Conservation (phyloP, 495 filamentous ascomycete genomes). For the Staphylotrichum longicolle region DNA sequence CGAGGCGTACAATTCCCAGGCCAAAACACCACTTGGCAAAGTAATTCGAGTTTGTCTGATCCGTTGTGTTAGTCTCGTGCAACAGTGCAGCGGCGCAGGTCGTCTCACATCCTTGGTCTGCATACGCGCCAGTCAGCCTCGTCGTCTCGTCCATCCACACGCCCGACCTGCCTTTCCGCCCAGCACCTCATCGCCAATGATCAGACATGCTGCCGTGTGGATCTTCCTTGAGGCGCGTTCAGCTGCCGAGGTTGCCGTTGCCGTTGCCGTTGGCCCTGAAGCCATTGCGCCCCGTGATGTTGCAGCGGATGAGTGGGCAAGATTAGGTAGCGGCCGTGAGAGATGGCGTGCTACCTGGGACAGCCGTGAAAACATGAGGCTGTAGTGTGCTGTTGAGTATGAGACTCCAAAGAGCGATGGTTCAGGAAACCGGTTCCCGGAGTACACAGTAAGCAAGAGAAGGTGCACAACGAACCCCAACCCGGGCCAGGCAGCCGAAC, state of each 20-base stretch:
- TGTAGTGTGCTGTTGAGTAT: neutral
- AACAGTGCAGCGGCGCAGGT: neutral
- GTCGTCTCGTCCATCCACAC: neutral
- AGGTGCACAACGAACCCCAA: neutral
- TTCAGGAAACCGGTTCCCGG: too few species aligned
- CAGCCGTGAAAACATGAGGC: conserved; percentile 69
- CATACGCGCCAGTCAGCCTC: conserved; percentile 17
- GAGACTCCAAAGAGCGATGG: too few species aligned
- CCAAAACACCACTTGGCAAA: conserved; percentile 92
- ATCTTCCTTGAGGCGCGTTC: conserved; percentile 62
- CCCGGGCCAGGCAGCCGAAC: neutral
- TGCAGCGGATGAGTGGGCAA: conserved; percentile 50
- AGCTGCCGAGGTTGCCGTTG: conserved; percentile 46
- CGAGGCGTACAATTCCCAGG: conserved; percentile 64
- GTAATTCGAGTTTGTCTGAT: conserved; percentile 84
- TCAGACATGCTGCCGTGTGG: conserved; percentile 86
- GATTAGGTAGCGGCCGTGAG: conserved; percentile 57
- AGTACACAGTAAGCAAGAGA: neutral
- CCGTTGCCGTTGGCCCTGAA: conserved; percentile 16
- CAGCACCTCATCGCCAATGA: conserved; percentile 95
- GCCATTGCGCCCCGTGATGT: conserved; percentile 6
- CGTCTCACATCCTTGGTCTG: conserved; percentile 40
- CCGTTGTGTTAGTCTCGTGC: neutral
- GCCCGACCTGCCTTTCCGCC: conserved; percentile 76
- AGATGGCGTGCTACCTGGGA: conserved; percentile 72